phyloP scores from a whole-genome alignment of 441 rosid genomes.

The Hura crepitans region DNA sequence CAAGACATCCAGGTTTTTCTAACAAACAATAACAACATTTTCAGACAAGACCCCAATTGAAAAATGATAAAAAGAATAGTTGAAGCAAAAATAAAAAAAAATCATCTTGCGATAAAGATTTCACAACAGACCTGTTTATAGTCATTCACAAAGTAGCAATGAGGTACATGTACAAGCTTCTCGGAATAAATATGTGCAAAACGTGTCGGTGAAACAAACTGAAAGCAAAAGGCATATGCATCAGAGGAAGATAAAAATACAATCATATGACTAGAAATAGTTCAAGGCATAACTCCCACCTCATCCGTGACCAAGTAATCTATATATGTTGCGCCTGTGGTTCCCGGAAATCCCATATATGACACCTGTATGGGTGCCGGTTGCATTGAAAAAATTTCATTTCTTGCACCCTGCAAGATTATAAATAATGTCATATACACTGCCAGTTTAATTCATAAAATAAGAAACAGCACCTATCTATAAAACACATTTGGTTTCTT shows the following conservation, averaged over 20 bases:
- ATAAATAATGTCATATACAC: neutral
- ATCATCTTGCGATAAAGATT: neutral
- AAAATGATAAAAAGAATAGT: neutral
- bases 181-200: conserved; percentile 84
- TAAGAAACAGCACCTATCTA: neutral
- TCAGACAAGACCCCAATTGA: neutral
- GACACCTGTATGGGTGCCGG: conserved; percentile 98
- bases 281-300: conserved; percentile 38
- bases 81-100: neutral
- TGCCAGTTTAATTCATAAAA: no score
- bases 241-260: conserved; percentile 15
- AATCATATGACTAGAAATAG: neutral
- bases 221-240: conserved; percentile 24
- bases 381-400: conserved; percentile 95
- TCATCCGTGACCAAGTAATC: conserved; percentile 96
- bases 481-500: neutral
- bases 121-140: conserved; percentile 72
- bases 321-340: conserved; percentile 92
- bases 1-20: conserved; percentile 92
- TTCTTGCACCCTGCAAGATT: conserved; percentile 83
- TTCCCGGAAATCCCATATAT: conserved; percentile 99
- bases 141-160: conserved; percentile 97
- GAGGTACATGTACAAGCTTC: conserved; percentile 95
- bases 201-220: conserved; percentile 88
- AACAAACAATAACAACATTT: conserved; percentile 25